Conservation (phyloP, 108 stramenopile genomes). For the Conticribra guillardii region DNA sequence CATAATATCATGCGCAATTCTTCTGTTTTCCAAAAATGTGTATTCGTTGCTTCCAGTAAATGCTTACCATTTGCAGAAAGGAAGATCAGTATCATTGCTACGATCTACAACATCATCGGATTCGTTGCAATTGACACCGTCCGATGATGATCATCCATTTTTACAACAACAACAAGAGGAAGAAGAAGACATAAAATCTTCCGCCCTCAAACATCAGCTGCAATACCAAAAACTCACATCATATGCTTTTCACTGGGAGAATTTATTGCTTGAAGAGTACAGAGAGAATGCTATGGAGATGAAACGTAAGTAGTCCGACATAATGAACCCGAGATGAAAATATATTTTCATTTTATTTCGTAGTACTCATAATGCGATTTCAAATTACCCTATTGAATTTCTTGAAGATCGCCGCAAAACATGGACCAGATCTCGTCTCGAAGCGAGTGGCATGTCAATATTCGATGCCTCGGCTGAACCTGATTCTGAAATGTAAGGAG, state of each 20-base stretch:
- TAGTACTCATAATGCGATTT: constrained; percentile 59
- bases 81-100: too few species aligned
- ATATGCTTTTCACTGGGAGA: not conserved
- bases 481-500: constrained; percentile 59
- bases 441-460: constrained; percentile 53
- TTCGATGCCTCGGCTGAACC: constrained; percentile 60
- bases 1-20: too few species aligned
- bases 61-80: too few species aligned
- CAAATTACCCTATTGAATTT: constrained; percentile 36
- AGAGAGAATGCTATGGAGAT: not conserved
- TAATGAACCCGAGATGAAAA: too few species aligned
- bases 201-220: not conserved
- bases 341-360: constrained; percentile 17
- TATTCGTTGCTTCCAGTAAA: too few species aligned
- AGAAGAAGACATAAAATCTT: too few species aligned
- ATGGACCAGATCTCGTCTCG: constrained; percentile 51
- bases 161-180: too few species aligned
- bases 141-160: too few species aligned
- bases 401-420: constrained; percentile 31
- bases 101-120: too few species aligned
- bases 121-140: too few species aligned
- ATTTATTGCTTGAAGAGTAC: not conserved
- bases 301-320: too few species aligned
- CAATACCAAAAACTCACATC: not conserved
- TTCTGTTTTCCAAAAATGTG: too few species aligned